These are phyloP conservation scores for Toxoplasma gondii DNA, from an alignment of 169 alveolate genomes.

Conservation along the genomic window DNA sequence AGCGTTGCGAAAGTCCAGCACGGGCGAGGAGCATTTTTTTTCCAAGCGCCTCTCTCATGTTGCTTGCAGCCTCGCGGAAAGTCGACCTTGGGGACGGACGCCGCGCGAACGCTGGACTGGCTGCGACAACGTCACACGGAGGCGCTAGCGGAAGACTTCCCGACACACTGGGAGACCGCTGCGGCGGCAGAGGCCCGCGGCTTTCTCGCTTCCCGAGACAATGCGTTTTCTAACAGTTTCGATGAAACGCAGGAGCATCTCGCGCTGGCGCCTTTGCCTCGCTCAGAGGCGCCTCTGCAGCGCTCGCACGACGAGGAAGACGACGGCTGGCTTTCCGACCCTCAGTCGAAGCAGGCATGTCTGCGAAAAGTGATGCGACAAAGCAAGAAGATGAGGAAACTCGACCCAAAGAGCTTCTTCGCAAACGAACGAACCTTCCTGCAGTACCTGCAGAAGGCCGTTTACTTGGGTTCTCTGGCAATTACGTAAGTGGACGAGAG, in stretches of 20 bases:
- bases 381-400: conserved; percentile 61
- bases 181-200: background rate
- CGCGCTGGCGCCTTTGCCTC: too few species aligned
- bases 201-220: too few species aligned
- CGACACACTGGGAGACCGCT: background rate
- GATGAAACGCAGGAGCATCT: too few species aligned
- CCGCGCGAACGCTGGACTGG: conserved; percentile 22
- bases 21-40: too few species aligned
- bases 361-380: background rate
- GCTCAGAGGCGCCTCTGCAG: too few species aligned
- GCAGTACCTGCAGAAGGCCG: conserved; percentile 76
- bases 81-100: background rate
- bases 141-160: background rate
- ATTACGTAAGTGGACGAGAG: conserved; percentile 36
- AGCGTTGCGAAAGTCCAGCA: too few species aligned
- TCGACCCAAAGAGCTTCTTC: conserved; percentile 82
- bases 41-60: too few species aligned
- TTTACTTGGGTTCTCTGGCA: conserved; percentile 67
- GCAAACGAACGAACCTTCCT: conserved; percentile 84
- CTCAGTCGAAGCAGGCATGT: background rate
- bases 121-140: background rate
- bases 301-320: background rate
- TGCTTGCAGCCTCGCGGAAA: background rate
- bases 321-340: background rate
- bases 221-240: too few species aligned